These are phyloP conservation scores for Boletellus dicymbophilus DNA, from an alignment of 1,284 basidiomycete species.

Conservation along the genomic window DNA sequence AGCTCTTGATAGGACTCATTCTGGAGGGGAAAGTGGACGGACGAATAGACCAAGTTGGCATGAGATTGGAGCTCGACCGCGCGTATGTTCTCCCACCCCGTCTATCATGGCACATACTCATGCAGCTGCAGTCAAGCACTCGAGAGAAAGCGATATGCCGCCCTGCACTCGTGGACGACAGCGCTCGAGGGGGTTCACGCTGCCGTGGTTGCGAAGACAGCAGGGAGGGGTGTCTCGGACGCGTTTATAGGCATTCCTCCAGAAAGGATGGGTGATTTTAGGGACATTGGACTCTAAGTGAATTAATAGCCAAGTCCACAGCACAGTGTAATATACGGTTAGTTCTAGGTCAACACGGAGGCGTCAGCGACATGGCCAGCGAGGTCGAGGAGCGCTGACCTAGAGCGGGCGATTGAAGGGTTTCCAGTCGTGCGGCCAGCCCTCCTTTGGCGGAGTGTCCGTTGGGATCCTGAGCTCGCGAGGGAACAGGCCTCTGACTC, in stretches of 20 bases:
- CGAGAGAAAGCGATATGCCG: slow-evolving; percentile 81
- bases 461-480: slow-evolving; percentile 77
- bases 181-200: slow-evolving; percentile 74
- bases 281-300: slow-evolving; percentile 28
- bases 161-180: slow-evolving; percentile 80
- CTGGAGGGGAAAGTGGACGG: slow-evolving; percentile 95
- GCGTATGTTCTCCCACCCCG: slow-evolving; percentile 55
- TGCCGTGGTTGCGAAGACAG: slow-evolving; percentile 74
- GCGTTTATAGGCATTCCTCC: slow-evolving; percentile 29
- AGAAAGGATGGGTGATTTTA: slow-evolving; percentile 32
- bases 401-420: slow-evolving; percentile 54
- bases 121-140: slow-evolving; percentile 65
- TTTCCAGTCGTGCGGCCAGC: slow-evolving; percentile 83
- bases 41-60: slow-evolving; percentile 93
- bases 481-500: slow-evolving; percentile 83
- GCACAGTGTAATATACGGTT: too few relatives aligned
- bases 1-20: slow-evolving; percentile 91
- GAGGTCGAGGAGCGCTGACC: slow-evolving; percentile 10
- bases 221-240: slow-evolving; percentile 38
- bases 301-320: slow-evolving; percentile 3
- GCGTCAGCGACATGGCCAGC: slow-evolving; percentile 1
- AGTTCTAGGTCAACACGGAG: too few relatives aligned
- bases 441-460: slow-evolving; percentile 73
- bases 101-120: slow-evolving; percentile 2
- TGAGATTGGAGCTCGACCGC: slow-evolving; percentile 87